These are phyloP conservation scores for Alternaria dauci DNA, from an alignment of 2,329 filamentous ascomycete genomes.

Conservation along the genomic window DNA sequence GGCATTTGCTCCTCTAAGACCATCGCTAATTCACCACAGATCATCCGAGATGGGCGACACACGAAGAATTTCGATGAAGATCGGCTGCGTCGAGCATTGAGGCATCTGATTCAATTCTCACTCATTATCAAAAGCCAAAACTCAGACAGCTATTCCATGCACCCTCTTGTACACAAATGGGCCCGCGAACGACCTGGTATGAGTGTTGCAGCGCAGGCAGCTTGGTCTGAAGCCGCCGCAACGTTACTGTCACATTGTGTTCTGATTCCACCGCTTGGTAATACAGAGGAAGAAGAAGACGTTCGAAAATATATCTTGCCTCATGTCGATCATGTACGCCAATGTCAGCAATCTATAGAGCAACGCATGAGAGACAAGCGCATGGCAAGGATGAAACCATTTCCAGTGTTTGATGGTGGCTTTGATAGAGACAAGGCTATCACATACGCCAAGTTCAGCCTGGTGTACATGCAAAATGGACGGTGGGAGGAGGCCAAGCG, in stretches of 20 bases:
- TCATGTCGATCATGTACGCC: slow-evolving; percentile 7
- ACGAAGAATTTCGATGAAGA: too few species aligned
- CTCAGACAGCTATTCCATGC: slow-evolving; percentile 41
- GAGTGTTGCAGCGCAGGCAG: slow-evolving; percentile 30
- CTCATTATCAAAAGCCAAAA: slow-evolving; percentile 30
- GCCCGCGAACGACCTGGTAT: slow-evolving; percentile 37
- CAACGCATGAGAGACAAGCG: slow-evolving; percentile 18
- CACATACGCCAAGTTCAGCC: slow-evolving; percentile 37
- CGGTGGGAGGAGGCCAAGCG: slow-evolving; percentile 34
- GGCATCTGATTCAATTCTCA: slow-evolving; percentile 8
- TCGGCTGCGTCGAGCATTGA: too few species aligned
- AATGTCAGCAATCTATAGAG: slow-evolving; percentile 10
- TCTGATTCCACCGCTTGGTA: slow-evolving; percentile 9
- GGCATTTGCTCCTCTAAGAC: too few species aligned
- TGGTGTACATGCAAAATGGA: slow-evolving; percentile 35
- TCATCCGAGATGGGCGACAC: too few species aligned
- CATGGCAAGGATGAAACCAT: slow-evolving; percentile 14
- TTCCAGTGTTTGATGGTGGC: slow-evolving; percentile 11
- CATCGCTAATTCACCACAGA: too few species aligned
- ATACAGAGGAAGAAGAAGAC: slow-evolving; percentile 3
- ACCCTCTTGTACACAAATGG: slow-evolving; percentile 46
- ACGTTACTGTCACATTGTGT: slow-evolving; percentile 35
- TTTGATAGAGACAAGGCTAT: slow-evolving; percentile 1
- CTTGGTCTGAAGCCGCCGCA: slow-evolving; percentile 42
- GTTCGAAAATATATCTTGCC: slow-evolving; percentile 6